phyloP scores from a whole-genome alignment of 805 yeast genomes.

The Teunomyces pallodes region DNA sequence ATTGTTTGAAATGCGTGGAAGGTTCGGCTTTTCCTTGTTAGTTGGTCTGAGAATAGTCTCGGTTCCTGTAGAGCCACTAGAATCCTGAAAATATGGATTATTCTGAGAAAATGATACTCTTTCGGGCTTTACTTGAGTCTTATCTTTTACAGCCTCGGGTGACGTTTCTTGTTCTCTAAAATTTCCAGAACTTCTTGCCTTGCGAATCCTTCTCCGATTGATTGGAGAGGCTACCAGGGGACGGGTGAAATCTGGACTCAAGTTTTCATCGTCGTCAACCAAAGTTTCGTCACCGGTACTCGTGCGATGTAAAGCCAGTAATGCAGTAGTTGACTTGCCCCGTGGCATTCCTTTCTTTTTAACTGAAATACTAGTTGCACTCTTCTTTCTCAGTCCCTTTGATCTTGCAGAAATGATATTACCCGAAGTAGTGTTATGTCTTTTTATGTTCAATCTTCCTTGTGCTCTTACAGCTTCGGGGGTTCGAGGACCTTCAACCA shows the following conservation, averaged over 20 bases:
- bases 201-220: slow-evolving; percentile 17
- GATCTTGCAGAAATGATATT: background rate
- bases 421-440: slow-evolving; percentile 20
- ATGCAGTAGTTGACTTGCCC: slow-evolving; percentile 23
- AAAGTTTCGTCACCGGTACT: slow-evolving; percentile 10
- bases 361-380: slow-evolving; percentile 12
- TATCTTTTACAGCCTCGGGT: slow-evolving; percentile 3
- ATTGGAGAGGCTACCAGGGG: background rate
- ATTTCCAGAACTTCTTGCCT: slow-evolving; percentile 37
- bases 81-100: slow-evolving; percentile 27
- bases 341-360: slow-evolving; percentile 7
- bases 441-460: slow-evolving; percentile 17
- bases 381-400: slow-evolving; percentile 10
- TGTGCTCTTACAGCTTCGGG: slow-evolving; percentile 9
- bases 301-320: slow-evolving; percentile 7
- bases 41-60: slow-evolving; percentile 1
- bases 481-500: slow-evolving; percentile 9
- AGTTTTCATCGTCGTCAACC: slow-evolving; percentile 11
- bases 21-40: slow-evolving; percentile 25
- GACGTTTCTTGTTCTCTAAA: slow-evolving; percentile 12
- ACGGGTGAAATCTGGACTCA: background rate
- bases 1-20: slow-evolving; percentile 29
- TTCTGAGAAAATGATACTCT: slow-evolving; percentile 19
- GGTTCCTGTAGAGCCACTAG: background rate
- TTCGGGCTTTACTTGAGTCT: slow-evolving; percentile 15